These are phyloP conservation scores for Candida tetrigidarum DNA, from an alignment of 1,139 yeast genomes.

Conservation along the genomic window DNA sequence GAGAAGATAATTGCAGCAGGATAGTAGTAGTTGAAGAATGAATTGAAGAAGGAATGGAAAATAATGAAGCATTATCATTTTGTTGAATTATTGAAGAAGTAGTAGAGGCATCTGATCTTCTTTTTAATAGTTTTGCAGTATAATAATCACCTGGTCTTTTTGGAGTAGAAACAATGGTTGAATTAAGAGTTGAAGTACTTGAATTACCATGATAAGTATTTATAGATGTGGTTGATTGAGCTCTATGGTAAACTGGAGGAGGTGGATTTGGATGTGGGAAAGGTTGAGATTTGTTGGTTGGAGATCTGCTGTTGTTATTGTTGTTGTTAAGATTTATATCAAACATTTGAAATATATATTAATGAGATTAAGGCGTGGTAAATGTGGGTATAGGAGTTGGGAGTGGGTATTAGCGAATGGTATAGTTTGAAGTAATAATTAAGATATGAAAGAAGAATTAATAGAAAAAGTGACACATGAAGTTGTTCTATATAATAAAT, in stretches of 20 bases:
- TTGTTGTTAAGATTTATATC: neutral
- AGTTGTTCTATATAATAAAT: too few relatives aligned
- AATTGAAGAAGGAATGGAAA: slow-evolving; percentile 2
- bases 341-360: too few relatives aligned
- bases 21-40: slow-evolving; percentile 3
- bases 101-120: slow-evolving; percentile 2
- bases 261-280: slow-evolving; percentile 6
- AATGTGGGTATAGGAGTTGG: too few relatives aligned
- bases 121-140: slow-evolving; percentile 30
- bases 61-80: neutral
- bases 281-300: neutral
- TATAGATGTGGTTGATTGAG: slow-evolving; percentile 3
- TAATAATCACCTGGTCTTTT: slow-evolving; percentile 51
- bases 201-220: neutral
- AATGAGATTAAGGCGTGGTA: too few relatives aligned
- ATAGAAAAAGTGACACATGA: too few relatives aligned
- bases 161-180: neutral
- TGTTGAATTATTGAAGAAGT: neutral
- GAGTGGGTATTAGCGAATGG: neutral
- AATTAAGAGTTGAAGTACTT: neutral
- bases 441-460: too few relatives aligned
- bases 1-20: slow-evolving; percentile 12
- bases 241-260: slow-evolving; percentile 5
- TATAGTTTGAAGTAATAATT: too few relatives aligned
- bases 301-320: too few relatives aligned